Evolutionary conservation across 129 eudicot genomes (phyloP).

Genomic region (Chrysanthemum seticuspe): DNA sequence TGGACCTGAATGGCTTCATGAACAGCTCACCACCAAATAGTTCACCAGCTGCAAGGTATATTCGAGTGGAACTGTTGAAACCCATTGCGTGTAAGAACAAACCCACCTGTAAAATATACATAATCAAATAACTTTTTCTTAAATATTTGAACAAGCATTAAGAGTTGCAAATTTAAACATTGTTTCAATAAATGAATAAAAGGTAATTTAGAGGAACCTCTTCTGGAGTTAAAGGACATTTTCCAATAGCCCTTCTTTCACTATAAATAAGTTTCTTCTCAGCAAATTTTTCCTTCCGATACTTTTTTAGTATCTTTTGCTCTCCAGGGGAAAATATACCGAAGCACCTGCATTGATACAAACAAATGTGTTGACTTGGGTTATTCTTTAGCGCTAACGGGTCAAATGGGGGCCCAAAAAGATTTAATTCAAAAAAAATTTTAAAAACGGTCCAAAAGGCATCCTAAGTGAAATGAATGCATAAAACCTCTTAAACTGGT

Average conservation of each 20-base stretch:
- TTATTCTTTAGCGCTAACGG: no score
- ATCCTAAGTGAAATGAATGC: neutral
- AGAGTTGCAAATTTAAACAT: neutral
- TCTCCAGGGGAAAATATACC: slow-evolving; percentile 83
- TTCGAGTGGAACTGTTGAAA: slow-evolving; percentile 80
- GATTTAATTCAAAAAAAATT: no score
- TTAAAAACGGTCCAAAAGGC: neutral
- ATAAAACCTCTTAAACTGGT: neutral
- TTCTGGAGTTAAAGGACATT: slow-evolving; percentile 96
- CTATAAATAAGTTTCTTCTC: slow-evolving; percentile 63
- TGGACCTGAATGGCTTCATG: slow-evolving; percentile 85
- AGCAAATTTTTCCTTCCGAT: slow-evolving; percentile 76
- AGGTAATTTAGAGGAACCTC: slow-evolving; percentile 50
- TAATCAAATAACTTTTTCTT: neutral
- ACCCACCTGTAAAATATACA: slow-evolving; percentile 61
- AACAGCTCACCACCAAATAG: slow-evolving; percentile 92
- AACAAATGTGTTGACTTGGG: neutral
- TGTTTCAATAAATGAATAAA: neutral
- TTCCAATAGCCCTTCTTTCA: slow-evolving; percentile 93
- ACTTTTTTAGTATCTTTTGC: slow-evolving; percentile 65
- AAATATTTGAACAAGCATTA: neutral
- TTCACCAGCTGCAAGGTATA: slow-evolving; percentile 94
- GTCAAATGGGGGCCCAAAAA: no score
- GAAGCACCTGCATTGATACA: slow-evolving; percentile 62
- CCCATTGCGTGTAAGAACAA: slow-evolving; percentile 77